Conservation (phyloP, 192 early-diverging fungal species). For the Backusella westeae region DNA sequence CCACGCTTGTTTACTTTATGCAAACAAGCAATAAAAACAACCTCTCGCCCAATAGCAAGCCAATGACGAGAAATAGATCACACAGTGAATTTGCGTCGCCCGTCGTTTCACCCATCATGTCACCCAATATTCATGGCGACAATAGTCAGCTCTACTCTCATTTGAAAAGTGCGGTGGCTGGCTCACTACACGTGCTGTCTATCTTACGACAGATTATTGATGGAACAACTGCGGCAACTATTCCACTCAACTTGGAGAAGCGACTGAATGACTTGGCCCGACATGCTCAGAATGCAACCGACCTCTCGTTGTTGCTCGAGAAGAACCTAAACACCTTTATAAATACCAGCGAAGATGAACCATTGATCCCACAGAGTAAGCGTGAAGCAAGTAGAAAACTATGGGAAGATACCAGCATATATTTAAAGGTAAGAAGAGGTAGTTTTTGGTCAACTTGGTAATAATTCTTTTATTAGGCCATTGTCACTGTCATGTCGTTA, state of each 20-base stretch:
- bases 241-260: slow-evolving; percentile 8
- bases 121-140: slow-evolving; percentile 1
- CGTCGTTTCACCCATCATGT: slow-evolving; percentile 4
- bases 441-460: neutral
- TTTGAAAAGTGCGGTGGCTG: slow-evolving; percentile 21
- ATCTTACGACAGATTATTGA: slow-evolving; percentile 16
- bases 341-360: slow-evolving; percentile 8
- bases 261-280: slow-evolving; percentile 8
- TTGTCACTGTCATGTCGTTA: slow-evolving; percentile 24
- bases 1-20: neutral
- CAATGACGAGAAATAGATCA: neutral
- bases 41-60: neutral
- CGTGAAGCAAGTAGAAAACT: slow-evolving; percentile 12
- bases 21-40: neutral
- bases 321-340: slow-evolving; percentile 18
- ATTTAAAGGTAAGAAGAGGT: slow-evolving; percentile 25
- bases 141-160: slow-evolving; percentile 22
- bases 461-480: slow-evolving; percentile 12
- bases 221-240: neutral
- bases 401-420: slow-evolving; percentile 32
- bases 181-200: slow-evolving; percentile 20
- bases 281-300: slow-evolving; percentile 19
- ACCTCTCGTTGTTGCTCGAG: slow-evolving; percentile 3
- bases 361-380: neutral
- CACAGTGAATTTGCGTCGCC: slow-evolving; percentile 15